Conservation (phyloP, 2,329 filamentous ascomycete genomes). For the Daldinia sp. region DNA sequence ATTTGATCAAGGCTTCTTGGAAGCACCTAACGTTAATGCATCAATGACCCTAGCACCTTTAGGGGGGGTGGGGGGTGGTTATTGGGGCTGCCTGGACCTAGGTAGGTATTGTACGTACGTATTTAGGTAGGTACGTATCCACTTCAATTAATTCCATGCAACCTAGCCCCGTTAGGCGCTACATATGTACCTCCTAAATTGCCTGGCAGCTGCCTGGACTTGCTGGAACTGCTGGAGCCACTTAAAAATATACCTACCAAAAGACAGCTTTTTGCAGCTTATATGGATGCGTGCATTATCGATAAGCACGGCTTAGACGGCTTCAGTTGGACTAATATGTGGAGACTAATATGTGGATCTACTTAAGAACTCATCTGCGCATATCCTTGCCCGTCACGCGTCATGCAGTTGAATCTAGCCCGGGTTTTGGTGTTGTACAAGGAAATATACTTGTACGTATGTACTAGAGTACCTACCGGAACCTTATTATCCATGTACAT, state of each 20-base stretch:
- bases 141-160: constrained; percentile 5
- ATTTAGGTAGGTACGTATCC: constrained; percentile 12
- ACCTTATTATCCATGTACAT: not conserved
- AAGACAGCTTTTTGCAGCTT: constrained; percentile 13
- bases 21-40: not conserved
- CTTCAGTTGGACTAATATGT: not conserved
- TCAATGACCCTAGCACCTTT: not conserved
- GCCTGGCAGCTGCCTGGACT: too few relatives aligned
- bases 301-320: constrained; percentile 13
- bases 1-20: constrained; percentile 32
- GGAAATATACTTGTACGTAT: too few relatives aligned
- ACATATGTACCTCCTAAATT: too few relatives aligned
- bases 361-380: not conserved
- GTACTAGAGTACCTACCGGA: not conserved
- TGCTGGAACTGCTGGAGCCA: not conserved
- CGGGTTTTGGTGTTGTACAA: constrained; percentile 3
- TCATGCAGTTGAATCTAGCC: constrained; percentile 31
- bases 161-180: too few relatives aligned
- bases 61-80: too few relatives aligned
- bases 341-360: not conserved
- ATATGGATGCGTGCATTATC: constrained; percentile 27
- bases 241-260: not conserved
- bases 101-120: too few relatives aligned
- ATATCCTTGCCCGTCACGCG: constrained; percentile 26
- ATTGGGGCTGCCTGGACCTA: too few relatives aligned